Base-by-base conservation (phyloP, 345 rosid species). In the Nasturtium officinale region DNA sequence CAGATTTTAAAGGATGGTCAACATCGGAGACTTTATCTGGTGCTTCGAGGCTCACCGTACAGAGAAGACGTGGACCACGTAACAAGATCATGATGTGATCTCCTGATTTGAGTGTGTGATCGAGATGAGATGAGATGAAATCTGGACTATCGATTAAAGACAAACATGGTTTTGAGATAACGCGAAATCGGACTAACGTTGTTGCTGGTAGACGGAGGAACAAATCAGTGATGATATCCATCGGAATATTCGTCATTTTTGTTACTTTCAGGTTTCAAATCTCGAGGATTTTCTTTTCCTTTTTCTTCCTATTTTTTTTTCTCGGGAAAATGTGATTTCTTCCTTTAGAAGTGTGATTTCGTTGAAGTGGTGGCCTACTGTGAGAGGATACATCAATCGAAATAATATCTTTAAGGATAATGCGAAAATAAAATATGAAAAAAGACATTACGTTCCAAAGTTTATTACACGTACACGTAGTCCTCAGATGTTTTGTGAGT, bases 91-190 rank as follows among this genome's bases (percentile, higher is more conserved):
- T 56, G 51, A 54, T 71, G 20, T 81, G 80, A 7, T 78, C 67
- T 55, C 69, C 72, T 6, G 81, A 69, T 0, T 69, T 2, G 59
- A 77, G 16, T 52, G 89, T 82, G 69, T 40, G 82, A 8, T 51
- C 17, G 60, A 85, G 79, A 56, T 87, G 88, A 1, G 67, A 61
- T 8, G 67, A 30, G 78, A 84, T 58, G 83, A 85, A 87, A 75
- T 82, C 83, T 5, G 79, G 75, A 61, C 67, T 58, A 75, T 77
- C 83, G 60, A 84, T 86, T 10, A 84, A 47, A 59, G 80, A 47
- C 52, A 80, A 72, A 48, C 79, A 82, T 2, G 76, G 74, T 20
- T 82, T 85, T 1, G 88, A 83, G 3, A 83, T 76, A 48, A 66
- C 67, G 52, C 85, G 76, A 20, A 45, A 83, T 26, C 85, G 67